phyloP scores from a whole-genome alignment of 2,329 filamentous ascomycete genomes.

The Pseudogymnoascus sp. region DNA sequence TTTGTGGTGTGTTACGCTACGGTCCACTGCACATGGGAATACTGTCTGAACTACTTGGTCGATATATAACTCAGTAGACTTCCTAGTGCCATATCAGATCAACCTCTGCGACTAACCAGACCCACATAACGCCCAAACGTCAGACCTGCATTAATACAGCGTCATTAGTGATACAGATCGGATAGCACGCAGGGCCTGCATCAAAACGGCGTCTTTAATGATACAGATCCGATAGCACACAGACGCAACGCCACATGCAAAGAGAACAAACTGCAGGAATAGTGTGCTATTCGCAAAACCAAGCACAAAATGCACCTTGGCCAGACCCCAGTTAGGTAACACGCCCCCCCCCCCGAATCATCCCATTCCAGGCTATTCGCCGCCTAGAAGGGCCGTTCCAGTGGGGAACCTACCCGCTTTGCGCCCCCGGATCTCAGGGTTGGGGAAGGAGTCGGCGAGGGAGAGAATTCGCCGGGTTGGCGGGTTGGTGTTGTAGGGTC shows the following conservation, averaged over 20 bases:
- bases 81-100: background rate
- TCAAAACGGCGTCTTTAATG: background rate
- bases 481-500: background rate
- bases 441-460: background rate
- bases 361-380: background rate
- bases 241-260: background rate
- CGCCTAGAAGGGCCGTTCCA: background rate
- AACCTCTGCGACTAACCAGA: background rate
- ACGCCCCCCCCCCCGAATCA: background rate
- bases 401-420: background rate
- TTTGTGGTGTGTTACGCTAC: background rate
- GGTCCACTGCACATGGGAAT: too few relatives aligned
- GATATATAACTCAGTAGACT: too few relatives aligned
- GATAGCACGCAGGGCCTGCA: background rate
- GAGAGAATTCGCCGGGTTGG: background rate
- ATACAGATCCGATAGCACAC: background rate
- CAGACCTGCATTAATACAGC: background rate
- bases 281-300: background rate
- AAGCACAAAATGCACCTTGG: background rate
- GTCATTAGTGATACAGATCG: background rate
- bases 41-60: too few relatives aligned
- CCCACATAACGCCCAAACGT: background rate
- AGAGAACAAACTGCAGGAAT: background rate
- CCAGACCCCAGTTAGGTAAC: background rate
- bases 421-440: background rate